Evolutionary conservation across 345 rosid species (phyloP), one percentile per base, ranked within the genome.

Genomic region (Murraya paniculata): DNA sequence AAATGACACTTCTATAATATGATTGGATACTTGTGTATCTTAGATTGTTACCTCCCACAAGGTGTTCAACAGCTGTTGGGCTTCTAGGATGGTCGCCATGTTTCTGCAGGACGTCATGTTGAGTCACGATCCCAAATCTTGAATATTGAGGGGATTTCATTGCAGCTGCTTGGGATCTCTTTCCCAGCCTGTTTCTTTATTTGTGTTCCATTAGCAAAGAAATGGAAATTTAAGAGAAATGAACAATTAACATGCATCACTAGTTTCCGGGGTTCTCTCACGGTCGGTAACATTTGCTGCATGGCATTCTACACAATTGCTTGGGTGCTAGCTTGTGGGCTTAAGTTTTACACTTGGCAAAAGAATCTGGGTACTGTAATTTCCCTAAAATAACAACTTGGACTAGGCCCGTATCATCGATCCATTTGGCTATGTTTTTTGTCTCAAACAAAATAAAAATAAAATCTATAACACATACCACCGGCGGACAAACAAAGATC

Each of bases 241-340:
- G 36, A 45, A 75, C 38, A 59, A 76, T 78, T 81, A 64, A 71
- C 16, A 58, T 55, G 62, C 81, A 72, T 81, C 79, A 64, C 77
- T 75, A 81, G 38, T 79, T 69, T 81, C 84, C 84, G 89, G 65
- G 53, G 64, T 81, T 83, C 62, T 83, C 88, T 87, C 79, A 77
- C 5, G 56, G 27, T 75, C 84, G 39, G 36, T 53, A 30, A 79
- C n/a, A 68, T 19, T 25, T 65, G 65, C 84, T 83, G 67, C 48
- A 39, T 65, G 35, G 41, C 36, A 27, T 60, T 22, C 13, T 39
- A 33, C 48, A 24, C 48, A 59, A 22, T 4, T 7, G 16, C 16
- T 25, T 16, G 25, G 35, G 55, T 11, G 71, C 0, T 13, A 39
- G 45, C 16, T 60, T 79, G 81, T 79, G 85, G 78, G 74, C 56